Evolutionary conservation across 768 basidiomycete genomes (phyloP), one percentile per base, ranked within the genome.

Genomic region (Fomitopsis pulvina): DNA sequence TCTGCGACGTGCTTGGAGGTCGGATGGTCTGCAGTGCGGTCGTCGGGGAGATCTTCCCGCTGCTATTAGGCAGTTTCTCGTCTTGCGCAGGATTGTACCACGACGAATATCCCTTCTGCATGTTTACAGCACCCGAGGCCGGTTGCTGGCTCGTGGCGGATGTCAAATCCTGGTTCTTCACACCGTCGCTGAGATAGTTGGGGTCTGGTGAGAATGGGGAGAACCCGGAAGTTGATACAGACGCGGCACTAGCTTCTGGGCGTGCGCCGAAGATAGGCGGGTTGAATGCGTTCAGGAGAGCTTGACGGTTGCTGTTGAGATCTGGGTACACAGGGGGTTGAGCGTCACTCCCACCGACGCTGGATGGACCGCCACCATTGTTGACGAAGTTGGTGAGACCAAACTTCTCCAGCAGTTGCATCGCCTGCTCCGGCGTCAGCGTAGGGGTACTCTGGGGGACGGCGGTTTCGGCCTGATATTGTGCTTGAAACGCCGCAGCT

Each of bases 161-260:
- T 63, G 62, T 34, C 55, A 64, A 26, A 66, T 68, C 47, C 68
- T 72, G 52, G 68, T 71, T 38, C 64, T 62, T 63, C 55, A 64
- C 53, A 39, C 63, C 63, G 52, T 73, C 69, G 3, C 65, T 55
- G 21, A 65, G 61, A 58, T 71, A 60, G 55, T 78, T 83, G 8
- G 83, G 80, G 57, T 89, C 87, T 8, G 87, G 87, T 1, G 87
- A 89, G 67, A 90, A 90, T 2, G 87, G 87, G 6, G 85, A 84
- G 63, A 89, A 89, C 14, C 34, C 34, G 29, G 55, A 52, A 10
- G 58, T 24, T 50, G 41, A 54, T 28, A 46, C 38, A 30, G 40
- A 52, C 53, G 38, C 40, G 30, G 48, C 18, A 22, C 48, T 49
- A 27, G 51, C 48, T 37, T 46, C 47, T 45, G 51, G 51, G 39